Conservation (phyloP, 495 filamentous ascomycete genomes). For the Hypoxylon subgilvum region DNA sequence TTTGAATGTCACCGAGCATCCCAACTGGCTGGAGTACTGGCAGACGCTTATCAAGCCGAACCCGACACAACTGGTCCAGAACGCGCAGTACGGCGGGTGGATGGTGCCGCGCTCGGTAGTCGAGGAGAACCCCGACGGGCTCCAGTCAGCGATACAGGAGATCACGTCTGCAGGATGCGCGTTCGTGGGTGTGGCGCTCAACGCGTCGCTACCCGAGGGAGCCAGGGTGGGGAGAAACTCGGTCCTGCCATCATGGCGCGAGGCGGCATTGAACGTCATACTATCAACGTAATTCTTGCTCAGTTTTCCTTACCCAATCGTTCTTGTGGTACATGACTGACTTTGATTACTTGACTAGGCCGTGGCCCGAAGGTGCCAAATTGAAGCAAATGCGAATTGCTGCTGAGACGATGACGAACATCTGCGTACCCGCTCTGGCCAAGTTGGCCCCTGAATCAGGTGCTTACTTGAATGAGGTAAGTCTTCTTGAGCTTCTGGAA, state of each 20-base stretch:
- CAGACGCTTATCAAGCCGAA: not conserved
- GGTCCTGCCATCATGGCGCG: slow-evolving; percentile 60
- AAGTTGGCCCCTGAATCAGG: too few relatives aligned
- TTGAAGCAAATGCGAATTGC: too few relatives aligned
- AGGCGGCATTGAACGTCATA: slow-evolving; percentile 45
- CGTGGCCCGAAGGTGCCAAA: too few relatives aligned
- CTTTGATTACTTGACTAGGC: too few relatives aligned
- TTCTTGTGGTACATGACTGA: too few relatives aligned
- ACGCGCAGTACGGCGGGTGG: slow-evolving; percentile 48
- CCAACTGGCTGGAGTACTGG: not conserved
- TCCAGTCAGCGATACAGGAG: slow-evolving; percentile 38
- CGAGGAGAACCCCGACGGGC: slow-evolving; percentile 47
- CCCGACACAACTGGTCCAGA: too few relatives aligned
- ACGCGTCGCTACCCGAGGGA: not conserved
- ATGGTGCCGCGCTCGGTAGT: slow-evolving; percentile 58
- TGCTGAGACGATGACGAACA: too few relatives aligned
- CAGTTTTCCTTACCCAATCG: too few relatives aligned
- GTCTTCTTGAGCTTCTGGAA: too few relatives aligned
- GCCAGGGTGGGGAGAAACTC: slow-evolving; percentile 42
- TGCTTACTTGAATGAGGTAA: too few relatives aligned
- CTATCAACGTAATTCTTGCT: slow-evolving; percentile 45
- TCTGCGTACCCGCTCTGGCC: too few relatives aligned
- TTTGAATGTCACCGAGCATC: not conserved
- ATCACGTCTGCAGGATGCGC: too few relatives aligned
- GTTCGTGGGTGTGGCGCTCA: not conserved